These are phyloP conservation scores for Fusarium sp. DNA, from an alignment of 2,329 filamentous ascomycete genomes.

Conservation along the genomic window DNA sequence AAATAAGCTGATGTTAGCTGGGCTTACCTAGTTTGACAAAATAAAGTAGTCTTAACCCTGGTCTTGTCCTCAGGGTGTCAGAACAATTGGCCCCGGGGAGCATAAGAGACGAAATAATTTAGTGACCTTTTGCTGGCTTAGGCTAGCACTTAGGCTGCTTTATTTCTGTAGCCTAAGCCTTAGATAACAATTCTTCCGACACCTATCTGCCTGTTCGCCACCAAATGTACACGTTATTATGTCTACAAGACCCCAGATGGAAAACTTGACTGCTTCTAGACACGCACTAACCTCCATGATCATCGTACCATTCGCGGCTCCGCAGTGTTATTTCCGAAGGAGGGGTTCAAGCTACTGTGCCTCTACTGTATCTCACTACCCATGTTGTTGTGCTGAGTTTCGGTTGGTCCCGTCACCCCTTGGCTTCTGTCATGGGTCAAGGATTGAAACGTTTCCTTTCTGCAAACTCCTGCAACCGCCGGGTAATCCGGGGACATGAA, in stretches of 20 bases:
- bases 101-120: too few relatives aligned
- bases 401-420: slow-evolving; percentile 16
- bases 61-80: too few relatives aligned
- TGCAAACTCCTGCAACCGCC: slow-evolving; percentile 1
- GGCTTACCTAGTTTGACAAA: background rate
- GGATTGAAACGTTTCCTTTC: slow-evolving; percentile 9
- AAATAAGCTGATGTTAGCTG: slow-evolving; percentile 16
- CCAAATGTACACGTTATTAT: too few relatives aligned
- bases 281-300: background rate
- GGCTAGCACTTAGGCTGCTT: too few relatives aligned
- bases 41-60: background rate
- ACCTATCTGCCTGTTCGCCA: too few relatives aligned
- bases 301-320: slow-evolving; percentile 31
- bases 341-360: slow-evolving; percentile 1
- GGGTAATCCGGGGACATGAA: slow-evolving; percentile 9
- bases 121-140: too few relatives aligned
- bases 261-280: slow-evolving; percentile 20
- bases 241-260: background rate
- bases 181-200: too few relatives aligned
- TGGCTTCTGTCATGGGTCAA: slow-evolving; percentile 2
- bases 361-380: background rate
- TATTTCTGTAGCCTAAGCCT: too few relatives aligned
- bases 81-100: too few relatives aligned
- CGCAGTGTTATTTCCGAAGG: slow-evolving; percentile 26
- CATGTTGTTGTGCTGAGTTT: background rate